Conservation (phyloP, 129 eudicot species). For the Gnaphalium uliginosum region DNA sequence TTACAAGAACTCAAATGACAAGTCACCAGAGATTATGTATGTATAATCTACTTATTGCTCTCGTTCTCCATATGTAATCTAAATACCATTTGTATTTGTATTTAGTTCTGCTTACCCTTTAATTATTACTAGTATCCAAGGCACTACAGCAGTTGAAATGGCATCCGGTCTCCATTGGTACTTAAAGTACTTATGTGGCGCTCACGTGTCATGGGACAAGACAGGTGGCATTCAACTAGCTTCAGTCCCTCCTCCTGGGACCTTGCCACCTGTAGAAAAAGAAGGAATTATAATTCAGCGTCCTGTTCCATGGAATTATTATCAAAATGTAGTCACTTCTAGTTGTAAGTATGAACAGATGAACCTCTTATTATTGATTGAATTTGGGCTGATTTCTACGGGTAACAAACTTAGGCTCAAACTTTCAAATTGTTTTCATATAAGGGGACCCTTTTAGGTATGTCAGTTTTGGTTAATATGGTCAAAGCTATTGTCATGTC, state of each 20-base stretch:
- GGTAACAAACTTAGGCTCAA: not conserved
- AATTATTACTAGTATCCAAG: conserved; percentile 51
- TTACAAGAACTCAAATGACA: conserved; percentile 51
- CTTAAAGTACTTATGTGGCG: conserved; percentile 80
- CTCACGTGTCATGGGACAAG: conserved; percentile 95
- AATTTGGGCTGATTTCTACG: not conserved
- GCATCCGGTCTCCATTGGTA: conserved; percentile 95
- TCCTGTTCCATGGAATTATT: conserved; percentile 93
- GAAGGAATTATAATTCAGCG: conserved; percentile 72
- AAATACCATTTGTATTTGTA: not conserved
- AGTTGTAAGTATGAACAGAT: conserved; percentile 66
- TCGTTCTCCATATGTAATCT: conserved; percentile 15
- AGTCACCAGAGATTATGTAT: conserved; percentile 69
- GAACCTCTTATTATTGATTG: not conserved
- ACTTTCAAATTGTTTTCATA: not conserved
- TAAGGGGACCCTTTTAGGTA: not conserved
- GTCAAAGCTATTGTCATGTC: not conserved
- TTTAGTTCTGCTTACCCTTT: not conserved
- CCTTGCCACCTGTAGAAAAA: conserved; percentile 65
- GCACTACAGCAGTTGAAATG: conserved; percentile 82
- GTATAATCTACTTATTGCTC: conserved; percentile 25
- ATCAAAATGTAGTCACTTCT: conserved; percentile 94
- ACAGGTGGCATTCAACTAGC: conserved; percentile 88
- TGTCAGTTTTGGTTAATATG: not conserved
- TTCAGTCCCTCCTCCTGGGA: conserved; percentile 72